phyloP scores from a whole-genome alignment of 2,329 filamentous ascomycete species.

The Microcyclosporella mali region DNA sequence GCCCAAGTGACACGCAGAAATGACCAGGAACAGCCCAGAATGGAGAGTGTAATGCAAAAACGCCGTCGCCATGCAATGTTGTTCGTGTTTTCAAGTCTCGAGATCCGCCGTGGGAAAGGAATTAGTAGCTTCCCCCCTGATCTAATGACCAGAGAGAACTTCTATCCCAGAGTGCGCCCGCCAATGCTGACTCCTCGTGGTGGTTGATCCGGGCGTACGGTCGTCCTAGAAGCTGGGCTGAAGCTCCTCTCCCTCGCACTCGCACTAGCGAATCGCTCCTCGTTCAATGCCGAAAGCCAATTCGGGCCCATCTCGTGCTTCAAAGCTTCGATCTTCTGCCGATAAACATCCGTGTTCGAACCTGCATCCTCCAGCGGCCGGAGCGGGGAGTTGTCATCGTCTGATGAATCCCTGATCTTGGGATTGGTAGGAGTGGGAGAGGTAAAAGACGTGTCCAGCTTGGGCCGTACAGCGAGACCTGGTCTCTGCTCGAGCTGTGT shows the following conservation, averaged over 20 bases:
- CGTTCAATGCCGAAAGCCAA: slow-evolving; percentile 80
- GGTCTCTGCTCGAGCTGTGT: slow-evolving; percentile 10
- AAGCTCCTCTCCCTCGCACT: slow-evolving; percentile 18
- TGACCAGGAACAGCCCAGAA: neutral
- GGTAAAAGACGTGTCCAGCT: slow-evolving; percentile 26
- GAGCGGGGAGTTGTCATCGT: slow-evolving; percentile 27
- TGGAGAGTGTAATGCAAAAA: slow-evolving; percentile 1
- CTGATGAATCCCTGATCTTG: slow-evolving; percentile 24
- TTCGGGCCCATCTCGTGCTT: slow-evolving; percentile 78
- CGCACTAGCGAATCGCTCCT: slow-evolving; percentile 54
- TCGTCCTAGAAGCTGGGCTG: slow-evolving; percentile 24
- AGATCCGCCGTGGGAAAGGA: too few species aligned
- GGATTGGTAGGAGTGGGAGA: slow-evolving; percentile 23
- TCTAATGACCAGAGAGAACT: too few species aligned
- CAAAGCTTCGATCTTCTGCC: slow-evolving; percentile 79
- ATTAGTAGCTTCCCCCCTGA: slow-evolving; percentile 5
- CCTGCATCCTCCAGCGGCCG: slow-evolving; percentile 24
- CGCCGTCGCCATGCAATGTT: slow-evolving; percentile 4
- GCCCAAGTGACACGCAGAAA: neutral
- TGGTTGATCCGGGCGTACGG: slow-evolving; percentile 20
- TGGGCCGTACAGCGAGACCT: slow-evolving; percentile 18
- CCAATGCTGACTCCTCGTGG: slow-evolving; percentile 28
- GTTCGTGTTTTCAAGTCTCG: too few species aligned
- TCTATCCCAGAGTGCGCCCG: slow-evolving; percentile 29
- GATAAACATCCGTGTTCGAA: slow-evolving; percentile 49